Evolutionary conservation across 2,329 filamentous ascomycete genomes (phyloP), one percentile per base, ranked within the genome.

Genomic region (Botrytis elliptica): DNA sequence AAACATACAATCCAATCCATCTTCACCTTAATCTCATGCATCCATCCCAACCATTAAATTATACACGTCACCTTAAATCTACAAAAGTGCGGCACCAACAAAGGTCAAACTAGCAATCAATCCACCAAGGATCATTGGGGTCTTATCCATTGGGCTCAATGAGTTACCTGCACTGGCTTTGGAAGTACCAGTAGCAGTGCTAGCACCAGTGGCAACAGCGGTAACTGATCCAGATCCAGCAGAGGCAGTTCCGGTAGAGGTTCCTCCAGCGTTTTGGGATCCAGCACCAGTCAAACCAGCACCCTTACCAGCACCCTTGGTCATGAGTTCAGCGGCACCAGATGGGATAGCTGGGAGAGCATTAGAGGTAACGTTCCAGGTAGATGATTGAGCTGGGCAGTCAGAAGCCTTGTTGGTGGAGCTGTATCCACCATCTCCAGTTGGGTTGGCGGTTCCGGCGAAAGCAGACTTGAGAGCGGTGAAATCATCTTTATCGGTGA

Each of bases 351-450:
- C 83, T 52, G 86, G 86, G n/a, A 88, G 84, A 49, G 78, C 73
- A 76, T 84, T 80, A 59, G 82, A 79, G 60, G 80, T 79, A 70
- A 88, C 84, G 73, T 87, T 82, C 86, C 86, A 88, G 74, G 83
- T 84, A 71, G 78, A 76, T 76, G 82, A 84, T 76, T 83, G 75
- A 29, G 80, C 52, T 49, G 87, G 86, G 82, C 87, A 88, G 29
- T 81, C 67, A 69, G 83, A 84, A 14, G 84, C 79, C 40, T 77
- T 70, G 68, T 70, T 73, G 20, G 76, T 78, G 25, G 76, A 65
- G 72, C 85, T 85, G 82, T 85, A 87, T 73, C 86, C 86, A 74
- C 87, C 88, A 77, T 88, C 84, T 73, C 86, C 87, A 62, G 77
- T 79, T 71, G 88, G 87, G 77, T 83, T 80, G 33, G 83, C 78